Percentiles rank a stretch among this genome's conserved stretches.
Evolutionary conservation across 2,329 filamentous ascomycete genomes (phyloP).

Genomic region (Geosmithia putterillii): DNA sequence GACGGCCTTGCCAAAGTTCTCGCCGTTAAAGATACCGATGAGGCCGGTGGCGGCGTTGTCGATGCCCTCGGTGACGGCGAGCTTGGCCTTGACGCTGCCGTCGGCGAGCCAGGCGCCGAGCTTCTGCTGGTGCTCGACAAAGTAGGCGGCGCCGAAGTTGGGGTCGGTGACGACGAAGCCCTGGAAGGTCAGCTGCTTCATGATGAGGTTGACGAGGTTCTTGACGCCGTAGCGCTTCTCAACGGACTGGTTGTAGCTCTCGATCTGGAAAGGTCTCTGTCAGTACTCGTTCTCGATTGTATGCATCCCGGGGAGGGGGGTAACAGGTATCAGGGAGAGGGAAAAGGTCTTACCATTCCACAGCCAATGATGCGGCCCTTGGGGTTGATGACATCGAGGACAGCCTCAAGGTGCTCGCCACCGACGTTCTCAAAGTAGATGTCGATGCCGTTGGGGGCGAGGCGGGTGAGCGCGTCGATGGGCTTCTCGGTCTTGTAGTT

Average conservation of each 20-base stretch:
- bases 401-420: constrained; percentile 37
- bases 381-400: constrained; percentile 35
- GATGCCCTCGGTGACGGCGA: constrained; percentile 60
- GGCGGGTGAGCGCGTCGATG: constrained; percentile 50
- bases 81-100: constrained; percentile 59
- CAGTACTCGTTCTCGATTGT: neutral
- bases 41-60: constrained; percentile 68
- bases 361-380: constrained; percentile 54
- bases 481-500: constrained; percentile 82
- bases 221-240: constrained; percentile 51
- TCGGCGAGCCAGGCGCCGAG: constrained; percentile 66
- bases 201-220: constrained; percentile 53
- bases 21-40: constrained; percentile 61
- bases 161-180: constrained; percentile 64
- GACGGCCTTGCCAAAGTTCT: constrained; percentile 81
- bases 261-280: constrained; percentile 30
- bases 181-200: constrained; percentile 56
- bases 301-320: no score
- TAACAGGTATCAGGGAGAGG: neutral
- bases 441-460: constrained; percentile 68
- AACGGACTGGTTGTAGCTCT: constrained; percentile 54
- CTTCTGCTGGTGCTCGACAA: constrained; percentile 61
- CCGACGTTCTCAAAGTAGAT: constrained; percentile 47
- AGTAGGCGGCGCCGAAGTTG: constrained; percentile 54
- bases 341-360: constrained; percentile 39